phyloP scores from a whole-genome alignment of 768 basidiomycete species.

The Suillus ampliporus region DNA sequence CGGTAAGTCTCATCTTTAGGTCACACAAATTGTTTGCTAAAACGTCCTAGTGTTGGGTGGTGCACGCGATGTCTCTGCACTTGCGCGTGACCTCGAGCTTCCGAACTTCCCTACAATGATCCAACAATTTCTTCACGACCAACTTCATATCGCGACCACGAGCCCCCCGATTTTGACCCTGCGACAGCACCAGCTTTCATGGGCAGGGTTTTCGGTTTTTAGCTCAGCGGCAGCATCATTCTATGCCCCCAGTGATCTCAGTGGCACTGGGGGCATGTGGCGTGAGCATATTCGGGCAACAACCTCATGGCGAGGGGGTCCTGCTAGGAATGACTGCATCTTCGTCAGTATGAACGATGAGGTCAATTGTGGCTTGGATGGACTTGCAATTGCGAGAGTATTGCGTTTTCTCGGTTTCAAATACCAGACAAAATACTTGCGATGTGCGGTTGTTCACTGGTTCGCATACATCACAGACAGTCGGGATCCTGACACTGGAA shows the following conservation, averaged over 20 bases:
- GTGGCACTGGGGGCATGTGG: slow-evolving; percentile 13
- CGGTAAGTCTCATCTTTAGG: neutral
- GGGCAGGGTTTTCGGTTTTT: slow-evolving; percentile 2
- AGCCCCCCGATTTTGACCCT: slow-evolving; percentile 9
- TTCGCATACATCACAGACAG: neutral
- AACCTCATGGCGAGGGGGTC: neutral
- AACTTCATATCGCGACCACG: neutral
- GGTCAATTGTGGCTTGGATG: slow-evolving; percentile 8
- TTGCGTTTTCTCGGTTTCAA: slow-evolving; percentile 12
- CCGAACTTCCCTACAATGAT: neutral
- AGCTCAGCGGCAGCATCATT: slow-evolving; percentile 10
- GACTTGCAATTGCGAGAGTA: slow-evolving; percentile 9
- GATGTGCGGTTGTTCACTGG: slow-evolving; percentile 16
- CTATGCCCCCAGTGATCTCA: slow-evolving; percentile 16
- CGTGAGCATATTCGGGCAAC: slow-evolving; percentile 11
- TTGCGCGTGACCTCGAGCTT: neutral
- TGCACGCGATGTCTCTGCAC: neutral
- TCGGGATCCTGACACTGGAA: slow-evolving; percentile 10
- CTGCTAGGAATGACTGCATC: slow-evolving; percentile 12
- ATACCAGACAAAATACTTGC: slow-evolving; percentile 12
- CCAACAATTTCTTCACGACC: slow-evolving; percentile 12
- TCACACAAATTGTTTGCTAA: no score
- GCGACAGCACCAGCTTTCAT: slow-evolving; percentile 17
- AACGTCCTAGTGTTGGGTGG: no score
- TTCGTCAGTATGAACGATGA: slow-evolving; percentile 15